A percentile compares a stretch with the other conserved stretches of the same genome.
Evolutionary conservation across 2,329 filamentous ascomycete species (phyloP).

Genomic region (Canariomyces notabilis): DNA sequence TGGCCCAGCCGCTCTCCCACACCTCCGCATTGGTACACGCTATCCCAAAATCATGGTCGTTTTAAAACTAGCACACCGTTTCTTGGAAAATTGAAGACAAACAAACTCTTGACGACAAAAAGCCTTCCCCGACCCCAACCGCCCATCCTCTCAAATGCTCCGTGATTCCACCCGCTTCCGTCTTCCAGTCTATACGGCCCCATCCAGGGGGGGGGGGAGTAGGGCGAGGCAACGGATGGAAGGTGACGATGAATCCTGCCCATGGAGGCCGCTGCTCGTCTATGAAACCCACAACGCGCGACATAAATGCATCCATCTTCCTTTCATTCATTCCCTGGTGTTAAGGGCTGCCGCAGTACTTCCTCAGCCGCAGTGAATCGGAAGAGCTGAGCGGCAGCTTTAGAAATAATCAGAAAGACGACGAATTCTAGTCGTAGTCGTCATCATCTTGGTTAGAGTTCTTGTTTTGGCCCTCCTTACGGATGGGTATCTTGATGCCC

Average conservation of each 20-base stretch:
- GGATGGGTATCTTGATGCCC: constrained; percentile 93
- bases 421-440: constrained; percentile 38
- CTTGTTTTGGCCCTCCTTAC: constrained; percentile 66
- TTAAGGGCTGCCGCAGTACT: not conserved
- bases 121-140: not conserved
- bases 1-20: not conserved
- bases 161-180: not conserved
- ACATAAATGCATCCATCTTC: not conserved
- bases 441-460: constrained; percentile 50
- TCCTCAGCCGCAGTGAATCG: not conserved
- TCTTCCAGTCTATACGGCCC: constrained; percentile 1
- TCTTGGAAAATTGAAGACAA: not conserved
- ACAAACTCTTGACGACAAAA: not conserved
- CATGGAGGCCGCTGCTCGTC: not conserved
- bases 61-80: constrained; percentile 1
- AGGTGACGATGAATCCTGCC: not conserved
- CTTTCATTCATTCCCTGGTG: not conserved
- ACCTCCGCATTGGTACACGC: constrained; percentile 10
- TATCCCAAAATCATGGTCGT: constrained; percentile 5
- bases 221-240: not conserved
- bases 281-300: constrained; percentile 10
- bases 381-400: not conserved
- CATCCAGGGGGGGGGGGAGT: not conserved
- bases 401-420: not conserved
- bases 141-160: not conserved